Evolutionary conservation across 1,284 basidiomycete genomes (phyloP), one percentile per base, ranked within the genome.

Genomic region (Mycena sp.): DNA sequence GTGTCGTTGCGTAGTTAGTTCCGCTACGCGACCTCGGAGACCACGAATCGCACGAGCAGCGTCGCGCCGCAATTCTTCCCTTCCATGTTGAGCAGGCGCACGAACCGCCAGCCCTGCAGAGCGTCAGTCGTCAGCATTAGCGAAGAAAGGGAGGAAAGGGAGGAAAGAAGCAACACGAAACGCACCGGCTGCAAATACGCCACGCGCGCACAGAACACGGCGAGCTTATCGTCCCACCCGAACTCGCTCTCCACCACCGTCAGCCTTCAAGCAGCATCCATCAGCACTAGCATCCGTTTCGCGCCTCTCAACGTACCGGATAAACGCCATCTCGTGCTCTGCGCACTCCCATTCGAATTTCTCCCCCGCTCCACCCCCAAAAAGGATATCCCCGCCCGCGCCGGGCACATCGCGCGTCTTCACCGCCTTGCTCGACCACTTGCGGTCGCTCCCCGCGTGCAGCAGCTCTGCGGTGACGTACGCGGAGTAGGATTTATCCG

Each of bases 11-110:
- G 50, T 16, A 17, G 2, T 19, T 7, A n/a, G 26, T 6, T 26
- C 44, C 2, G 6, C 19, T 63, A 53, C 17, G 49, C 26, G 17
- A 43, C 28, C 21, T 26, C 23, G 7, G 30, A 29, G 4, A 29
- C 43, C 19, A 58, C 67, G 67, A 86, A 83, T 46, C 75, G 75
- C 5, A 81, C 80, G 30, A 88, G 76, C 17, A 86, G 65, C 16
- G 80, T 82, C 11, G 83, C 80, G 14, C 82, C 83, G 2, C 81
- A 83, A 68, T 83, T 77, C 70, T 85, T 85, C 12, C 87, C 87
- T 41, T 80, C 78, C 74, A 77, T 76, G 69, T 85, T 78, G 57
- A 89, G 71, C 75, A 90, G 76, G 21, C 83, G 76, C 30, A 87
- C 73, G 45, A 88, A 72, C 32, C 80, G 77, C 84, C 82, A 87